phyloP scores from a whole-genome alignment of 345 rosid species.

The Sonneratia caseolaris region DNA sequence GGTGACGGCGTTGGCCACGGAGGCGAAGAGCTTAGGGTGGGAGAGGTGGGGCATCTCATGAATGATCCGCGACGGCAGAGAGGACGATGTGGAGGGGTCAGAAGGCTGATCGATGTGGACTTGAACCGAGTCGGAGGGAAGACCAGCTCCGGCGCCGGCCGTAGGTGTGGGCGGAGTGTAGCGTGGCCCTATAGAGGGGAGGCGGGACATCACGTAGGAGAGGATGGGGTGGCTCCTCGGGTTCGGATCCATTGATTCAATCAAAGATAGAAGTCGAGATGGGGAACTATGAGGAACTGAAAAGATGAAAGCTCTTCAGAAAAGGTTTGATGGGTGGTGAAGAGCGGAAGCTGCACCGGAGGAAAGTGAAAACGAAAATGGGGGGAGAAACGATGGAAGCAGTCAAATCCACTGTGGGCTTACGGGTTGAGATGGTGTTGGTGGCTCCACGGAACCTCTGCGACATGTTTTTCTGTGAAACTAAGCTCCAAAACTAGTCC shows the following conservation, averaged over 20 bases:
- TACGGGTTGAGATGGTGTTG: not conserved
- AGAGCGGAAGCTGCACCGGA: not conserved
- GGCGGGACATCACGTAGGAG: slow-evolving; percentile 68
- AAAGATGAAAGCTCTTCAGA: not conserved
- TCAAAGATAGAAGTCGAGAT: too few species aligned
- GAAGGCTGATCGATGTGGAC: slow-evolving; percentile 36
- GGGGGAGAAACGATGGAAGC: not conserved
- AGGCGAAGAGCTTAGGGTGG: slow-evolving; percentile 55
- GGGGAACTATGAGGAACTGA: too few species aligned
- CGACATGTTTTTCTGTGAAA: not conserved
- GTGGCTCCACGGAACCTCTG: not conserved
- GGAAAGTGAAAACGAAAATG: not conserved
- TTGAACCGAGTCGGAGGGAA: slow-evolving; percentile 14
- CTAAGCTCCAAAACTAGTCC: not conserved
- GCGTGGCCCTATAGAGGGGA: slow-evolving; percentile 33
- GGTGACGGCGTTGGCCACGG: slow-evolving; percentile 62
- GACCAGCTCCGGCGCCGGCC: not conserved
- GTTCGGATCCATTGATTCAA: too few species aligned
- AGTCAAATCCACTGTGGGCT: not conserved
- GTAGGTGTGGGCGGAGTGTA: slow-evolving; percentile 1
- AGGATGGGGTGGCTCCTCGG: too few species aligned
- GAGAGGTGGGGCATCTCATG: slow-evolving; percentile 55
- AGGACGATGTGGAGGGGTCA: slow-evolving; percentile 6
- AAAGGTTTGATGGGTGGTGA: too few species aligned
- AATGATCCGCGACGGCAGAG: slow-evolving; percentile 14